Evolutionary conservation across 140 eudicot genomes (phyloP).

Genomic region (Stevia rebaudiana): DNA sequence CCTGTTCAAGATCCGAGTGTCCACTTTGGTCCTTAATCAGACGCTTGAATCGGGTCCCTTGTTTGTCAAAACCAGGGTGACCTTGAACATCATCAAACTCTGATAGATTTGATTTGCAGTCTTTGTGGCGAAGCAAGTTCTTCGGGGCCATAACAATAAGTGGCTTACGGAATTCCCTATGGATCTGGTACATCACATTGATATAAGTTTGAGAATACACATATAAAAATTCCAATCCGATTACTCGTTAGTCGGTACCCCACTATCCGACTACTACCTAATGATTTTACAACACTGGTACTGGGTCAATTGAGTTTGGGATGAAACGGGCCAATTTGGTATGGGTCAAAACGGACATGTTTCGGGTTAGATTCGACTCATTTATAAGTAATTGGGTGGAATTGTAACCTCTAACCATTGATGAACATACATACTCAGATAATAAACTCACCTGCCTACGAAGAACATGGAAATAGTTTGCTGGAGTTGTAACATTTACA

Average conservation of each 20-base stretch:
- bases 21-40: slow-evolving; percentile 79
- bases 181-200: slow-evolving; percentile 45
- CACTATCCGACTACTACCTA: too few relatives aligned
- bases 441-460: slow-evolving; percentile 73
- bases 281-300: slow-evolving; percentile 1
- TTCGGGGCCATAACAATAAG: slow-evolving; percentile 89
- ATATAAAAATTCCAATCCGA: too few relatives aligned
- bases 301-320: not conserved
- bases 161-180: slow-evolving; percentile 93
- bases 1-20: slow-evolving; percentile 86
- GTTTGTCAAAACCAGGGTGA: slow-evolving; percentile 91
- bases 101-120: slow-evolving; percentile 82
- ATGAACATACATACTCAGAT: not conserved
- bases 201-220: too few relatives aligned
- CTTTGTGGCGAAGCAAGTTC: slow-evolving; percentile 91
- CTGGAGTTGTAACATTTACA: slow-evolving; percentile 92
- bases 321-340: not conserved
- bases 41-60: slow-evolving; percentile 92
- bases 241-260: too few relatives aligned
- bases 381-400: not conserved
- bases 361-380: not conserved
- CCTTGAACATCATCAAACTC: slow-evolving; percentile 96
- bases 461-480: slow-evolving; percentile 89
- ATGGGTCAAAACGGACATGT: not conserved
- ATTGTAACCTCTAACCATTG: not conserved